These are phyloP conservation scores for Furcasterigmium furcatum DNA, from an alignment of 2,329 filamentous ascomycete genomes.

Conservation along the genomic window DNA sequence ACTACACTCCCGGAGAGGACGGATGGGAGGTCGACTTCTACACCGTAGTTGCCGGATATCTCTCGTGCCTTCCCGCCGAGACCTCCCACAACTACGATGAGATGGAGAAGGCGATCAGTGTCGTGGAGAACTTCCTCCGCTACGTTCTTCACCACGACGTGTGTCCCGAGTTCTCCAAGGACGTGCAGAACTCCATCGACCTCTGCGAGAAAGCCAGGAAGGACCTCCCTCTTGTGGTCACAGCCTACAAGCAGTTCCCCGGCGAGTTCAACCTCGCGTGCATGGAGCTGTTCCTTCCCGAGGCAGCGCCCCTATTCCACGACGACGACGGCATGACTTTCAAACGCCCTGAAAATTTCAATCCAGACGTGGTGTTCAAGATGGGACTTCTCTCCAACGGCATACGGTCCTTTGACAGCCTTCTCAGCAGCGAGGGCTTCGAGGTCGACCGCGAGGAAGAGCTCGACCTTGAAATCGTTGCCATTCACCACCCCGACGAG, in stretches of 20 bases:
- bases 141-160: constrained; percentile 84
- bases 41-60: constrained; percentile 71
- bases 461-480: constrained; percentile 58
- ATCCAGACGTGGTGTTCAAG: constrained; percentile 16
- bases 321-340: constrained; percentile 18
- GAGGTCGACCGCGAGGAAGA: constrained; percentile 42
- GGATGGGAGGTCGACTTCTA: constrained; percentile 82
- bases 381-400: no score
- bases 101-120: constrained; percentile 59
- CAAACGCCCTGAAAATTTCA: constrained; percentile 32
- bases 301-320: no score
- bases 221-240: constrained; percentile 61
- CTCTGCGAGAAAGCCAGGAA: constrained; percentile 64
- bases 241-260: constrained; percentile 55
- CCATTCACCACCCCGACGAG: constrained; percentile 41
- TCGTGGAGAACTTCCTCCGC: constrained; percentile 83
- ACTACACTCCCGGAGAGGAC: constrained; percentile 44
- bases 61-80: constrained; percentile 52
- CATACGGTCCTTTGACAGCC: no score
- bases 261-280: constrained; percentile 80
- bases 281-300: constrained; percentile 58
- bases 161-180: constrained; percentile 72
- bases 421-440: no score
- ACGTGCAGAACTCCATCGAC: constrained; percentile 62
- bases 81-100: constrained; percentile 52